Base-by-base conservation (phyloP, 768 basidiomycete species). In the Tulasnella sp. region DNA sequence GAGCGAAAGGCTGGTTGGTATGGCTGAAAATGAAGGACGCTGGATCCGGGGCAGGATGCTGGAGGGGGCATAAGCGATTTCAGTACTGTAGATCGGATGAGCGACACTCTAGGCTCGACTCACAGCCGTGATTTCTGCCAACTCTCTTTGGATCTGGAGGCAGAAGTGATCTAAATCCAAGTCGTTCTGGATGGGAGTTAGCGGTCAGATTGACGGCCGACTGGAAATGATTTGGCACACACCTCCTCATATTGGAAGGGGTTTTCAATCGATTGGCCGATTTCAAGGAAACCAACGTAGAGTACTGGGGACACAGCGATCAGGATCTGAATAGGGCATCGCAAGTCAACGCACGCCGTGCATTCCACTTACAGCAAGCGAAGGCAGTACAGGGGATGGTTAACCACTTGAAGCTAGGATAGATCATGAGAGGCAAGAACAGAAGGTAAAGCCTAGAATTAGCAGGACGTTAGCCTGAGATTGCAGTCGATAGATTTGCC, bases 1-100 rank as follows among this genome's bases (percentile, higher is more conserved):
- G 91, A 7, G 89, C 87, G 83, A 92, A 90, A 0, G 91, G 91
- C 82, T 91, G 88, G 82, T 92, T 93, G 82, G 86, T 84, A 42
- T 84, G 73, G 68, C 82, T 87, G 83, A 89, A 90, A 79, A 91
- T 81, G 81, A 86, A 90, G 1, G 84, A 79, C 17, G 85, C 81
- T 0, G 90, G 88, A 31, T 88, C 84, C 38, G 87, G 86, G 64
- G 84, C 83, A 12, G 88, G 86, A 84, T 91, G 89, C 88, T 82
- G 88, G 75, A 17, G 71, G 31, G 42, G 40, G 36, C 22, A 29
- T 54, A 37, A 22, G 22, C 54, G n/a, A 42, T 8, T 42, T 42
- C 42, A 42, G 42, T 42, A 8, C 17, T n/a, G n/a, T n/a, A n/a
- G n/a, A 8, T 8, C 42, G 42, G 17, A 42, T 17, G 42, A 42